Conservation (phyloP, 768 basidiomycete species). For the Kwoniella mangroviensis region DNA sequence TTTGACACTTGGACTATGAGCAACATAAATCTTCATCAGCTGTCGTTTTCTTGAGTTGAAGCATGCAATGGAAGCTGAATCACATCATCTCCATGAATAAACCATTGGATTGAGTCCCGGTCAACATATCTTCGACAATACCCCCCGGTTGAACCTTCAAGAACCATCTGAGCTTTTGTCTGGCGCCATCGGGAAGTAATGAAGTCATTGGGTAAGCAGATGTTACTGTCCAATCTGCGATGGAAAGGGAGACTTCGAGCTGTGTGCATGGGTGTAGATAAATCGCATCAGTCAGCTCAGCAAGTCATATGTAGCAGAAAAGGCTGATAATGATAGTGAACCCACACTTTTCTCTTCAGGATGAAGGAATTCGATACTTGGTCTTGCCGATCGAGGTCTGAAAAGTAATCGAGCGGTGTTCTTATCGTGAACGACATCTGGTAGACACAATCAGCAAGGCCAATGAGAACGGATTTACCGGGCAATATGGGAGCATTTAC, state of each 20-base stretch:
- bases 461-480: too few species aligned
- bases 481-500: slow-evolving; percentile 21
- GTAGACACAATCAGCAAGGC: background rate
- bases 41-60: slow-evolving; percentile 5
- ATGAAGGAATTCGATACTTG: slow-evolving; percentile 47
- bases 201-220: slow-evolving; percentile 51
- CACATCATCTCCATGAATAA: slow-evolving; percentile 51
- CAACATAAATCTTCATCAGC: background rate
- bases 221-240: slow-evolving; percentile 51
- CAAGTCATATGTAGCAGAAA: too few species aligned
- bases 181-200: slow-evolving; percentile 34
- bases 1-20: slow-evolving; percentile 35
- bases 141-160: slow-evolving; percentile 42
- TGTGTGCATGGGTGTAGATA: slow-evolving; percentile 10
- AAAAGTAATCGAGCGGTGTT: slow-evolving; percentile 47
- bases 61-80: slow-evolving; percentile 11
- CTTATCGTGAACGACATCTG: slow-evolving; percentile 51
- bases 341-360: slow-evolving; percentile 46
- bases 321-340: background rate
- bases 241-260: slow-evolving; percentile 49
- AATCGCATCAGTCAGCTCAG: too few species aligned
- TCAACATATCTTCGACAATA: slow-evolving; percentile 48
- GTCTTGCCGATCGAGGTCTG: slow-evolving; percentile 47
- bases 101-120: slow-evolving; percentile 46
- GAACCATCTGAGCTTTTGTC: slow-evolving; percentile 53